Percentiles rank a stretch among this genome's conserved stretches.
These are phyloP conservation scores for Tetramitus jugosus DNA, from an alignment of 208 protist genomes.

Conservation along the genomic window DNA sequence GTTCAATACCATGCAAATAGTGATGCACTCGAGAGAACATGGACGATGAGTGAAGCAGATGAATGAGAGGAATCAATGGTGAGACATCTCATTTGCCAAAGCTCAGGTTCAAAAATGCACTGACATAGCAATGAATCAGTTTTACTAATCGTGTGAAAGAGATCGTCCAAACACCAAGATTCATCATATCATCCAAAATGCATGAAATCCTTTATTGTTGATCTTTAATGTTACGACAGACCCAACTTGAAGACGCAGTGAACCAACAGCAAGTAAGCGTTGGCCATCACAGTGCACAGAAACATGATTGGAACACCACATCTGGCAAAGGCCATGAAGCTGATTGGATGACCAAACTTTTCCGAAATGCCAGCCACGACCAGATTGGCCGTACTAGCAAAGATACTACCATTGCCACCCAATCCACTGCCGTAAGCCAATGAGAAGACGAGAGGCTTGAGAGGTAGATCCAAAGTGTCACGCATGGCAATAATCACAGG, in stretches of 20 bases:
- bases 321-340: neutral
- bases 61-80: too few relatives aligned
- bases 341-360: conserved; percentile 22
- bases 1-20: too few relatives aligned
- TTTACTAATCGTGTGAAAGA: too few relatives aligned
- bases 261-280: neutral
- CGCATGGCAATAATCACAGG: conserved; percentile 42
- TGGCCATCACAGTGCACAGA: neutral
- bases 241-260: neutral
- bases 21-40: too few relatives aligned
- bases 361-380: conserved; percentile 42
- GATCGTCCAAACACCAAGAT: too few relatives aligned
- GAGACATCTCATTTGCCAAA: too few relatives aligned
- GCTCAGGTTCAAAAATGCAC: too few relatives aligned
- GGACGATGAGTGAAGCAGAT: too few relatives aligned
- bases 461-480: conserved; percentile 31
- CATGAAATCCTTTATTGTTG: too few relatives aligned
- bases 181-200: too few relatives aligned
- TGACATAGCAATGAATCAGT: too few relatives aligned
- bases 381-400: conserved; percentile 50
- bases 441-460: conserved; percentile 47
- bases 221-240: neutral
- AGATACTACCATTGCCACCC: conserved; percentile 52
- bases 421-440: conserved; percentile 51
- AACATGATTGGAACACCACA: neutral